Evolutionary conservation across 2,329 filamentous ascomycete species (phyloP).

Genomic region (Emmonsiellopsis sp.): DNA sequence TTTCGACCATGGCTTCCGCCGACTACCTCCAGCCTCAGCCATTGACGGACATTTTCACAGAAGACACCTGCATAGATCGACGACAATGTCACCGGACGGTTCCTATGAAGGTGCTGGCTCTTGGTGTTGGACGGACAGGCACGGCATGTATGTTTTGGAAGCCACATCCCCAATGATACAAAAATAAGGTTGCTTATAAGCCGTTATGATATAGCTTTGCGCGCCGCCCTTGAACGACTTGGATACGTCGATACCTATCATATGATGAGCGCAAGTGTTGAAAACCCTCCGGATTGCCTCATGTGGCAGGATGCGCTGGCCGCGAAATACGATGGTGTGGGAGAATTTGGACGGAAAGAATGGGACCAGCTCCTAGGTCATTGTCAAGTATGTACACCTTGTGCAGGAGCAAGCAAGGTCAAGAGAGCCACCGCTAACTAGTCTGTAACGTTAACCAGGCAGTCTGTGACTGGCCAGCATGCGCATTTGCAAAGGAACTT

Average conservation of each 20-base stretch:
- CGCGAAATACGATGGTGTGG: conserved; percentile 53
- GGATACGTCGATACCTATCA: conserved; percentile 64
- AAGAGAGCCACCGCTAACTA: not conserved
- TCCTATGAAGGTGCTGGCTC: conserved; percentile 63
- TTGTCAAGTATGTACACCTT: conserved; percentile 35
- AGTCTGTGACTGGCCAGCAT: conserved; percentile 60
- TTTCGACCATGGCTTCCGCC: conserved; percentile 12
- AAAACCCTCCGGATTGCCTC: conserved; percentile 58
- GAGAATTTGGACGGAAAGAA: conserved; percentile 56
- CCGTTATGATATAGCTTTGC: conserved; percentile 42
- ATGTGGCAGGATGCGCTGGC: conserved; percentile 63
- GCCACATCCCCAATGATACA: not conserved
- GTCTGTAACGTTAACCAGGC: conserved; percentile 31
- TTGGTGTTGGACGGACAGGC: conserved; percentile 62
- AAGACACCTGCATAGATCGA: conserved; percentile 59
- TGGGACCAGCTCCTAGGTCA: conserved; percentile 61
- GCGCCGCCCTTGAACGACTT: conserved; percentile 56
- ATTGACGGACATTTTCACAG: conserved; percentile 44
- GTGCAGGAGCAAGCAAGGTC: not conserved
- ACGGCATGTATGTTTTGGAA: conserved; percentile 51
- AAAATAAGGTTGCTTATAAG: conserved; percentile 6
- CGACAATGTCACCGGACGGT: conserved; percentile 56
- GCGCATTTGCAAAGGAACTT: conserved; percentile 60
- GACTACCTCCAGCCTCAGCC: conserved; percentile 33
- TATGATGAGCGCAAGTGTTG: conserved; percentile 62